Percentiles rank a stretch among this genome's conserved stretches.
phyloP scores from a whole-genome alignment of 805 yeast species.

The Candida krabiensis region DNA sequence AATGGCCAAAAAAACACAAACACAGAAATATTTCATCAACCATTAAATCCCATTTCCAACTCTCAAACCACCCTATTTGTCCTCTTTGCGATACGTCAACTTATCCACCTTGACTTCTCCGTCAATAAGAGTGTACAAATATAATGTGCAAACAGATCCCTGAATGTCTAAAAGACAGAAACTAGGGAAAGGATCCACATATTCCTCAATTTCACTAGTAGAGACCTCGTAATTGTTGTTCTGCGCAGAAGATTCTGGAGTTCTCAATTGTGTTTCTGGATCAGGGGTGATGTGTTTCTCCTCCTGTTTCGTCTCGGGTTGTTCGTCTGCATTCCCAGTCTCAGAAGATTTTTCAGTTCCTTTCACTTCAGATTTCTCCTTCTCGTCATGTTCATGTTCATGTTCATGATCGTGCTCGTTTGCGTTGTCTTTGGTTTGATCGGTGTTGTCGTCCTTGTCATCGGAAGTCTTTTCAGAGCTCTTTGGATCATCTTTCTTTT shows the following conservation, averaged over 20 bases:
- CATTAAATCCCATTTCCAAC: background rate
- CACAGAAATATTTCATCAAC: too few relatives aligned
- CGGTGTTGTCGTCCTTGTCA: too few relatives aligned
- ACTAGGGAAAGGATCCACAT: constrained; percentile 62
- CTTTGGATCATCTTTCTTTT: constrained; percentile 6
- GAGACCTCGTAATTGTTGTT: constrained; percentile 20
- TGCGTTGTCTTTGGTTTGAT: constrained; percentile 18
- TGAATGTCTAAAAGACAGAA: constrained; percentile 89
- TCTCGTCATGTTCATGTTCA: constrained; percentile 17
- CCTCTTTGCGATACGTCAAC: constrained; percentile 62
- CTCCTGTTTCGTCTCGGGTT: constrained; percentile 1
- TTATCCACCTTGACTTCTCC: constrained; percentile 92
- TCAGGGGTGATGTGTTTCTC: constrained; percentile 1
- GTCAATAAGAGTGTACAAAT: constrained; percentile 77
- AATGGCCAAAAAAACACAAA: too few relatives aligned
- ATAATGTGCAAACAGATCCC: constrained; percentile 73
- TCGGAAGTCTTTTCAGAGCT: constrained; percentile 8
- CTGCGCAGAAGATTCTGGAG: constrained; percentile 8
- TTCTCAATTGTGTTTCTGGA: constrained; percentile 16
- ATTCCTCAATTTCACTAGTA: constrained; percentile 29
- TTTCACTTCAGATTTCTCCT: constrained; percentile 10
- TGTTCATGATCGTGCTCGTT: constrained; percentile 17
- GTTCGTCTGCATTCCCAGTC: background rate
- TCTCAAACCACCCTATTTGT: constrained; percentile 7
- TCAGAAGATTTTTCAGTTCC: background rate